Percentiles rank a stretch among this genome's conserved stretches.
phyloP scores from a whole-genome alignment of 202 grass and related monocot species.

The Dendrocalamus latiflorus region DNA sequence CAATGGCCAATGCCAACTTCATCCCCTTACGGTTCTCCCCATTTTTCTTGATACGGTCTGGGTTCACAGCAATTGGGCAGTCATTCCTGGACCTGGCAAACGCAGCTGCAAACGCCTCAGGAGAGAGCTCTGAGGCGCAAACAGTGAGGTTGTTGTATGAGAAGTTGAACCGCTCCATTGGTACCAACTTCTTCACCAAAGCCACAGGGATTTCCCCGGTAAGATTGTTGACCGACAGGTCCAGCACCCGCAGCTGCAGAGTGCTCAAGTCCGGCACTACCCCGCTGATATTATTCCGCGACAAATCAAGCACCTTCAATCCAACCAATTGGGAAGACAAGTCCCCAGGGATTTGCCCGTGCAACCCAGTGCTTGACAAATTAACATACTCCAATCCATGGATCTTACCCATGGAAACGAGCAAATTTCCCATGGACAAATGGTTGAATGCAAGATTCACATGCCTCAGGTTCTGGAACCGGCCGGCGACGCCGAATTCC shows the following conservation, averaged over 20 bases:
- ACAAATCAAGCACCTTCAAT: constrained; percentile 83
- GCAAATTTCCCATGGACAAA: constrained; percentile 42
- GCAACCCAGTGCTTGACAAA: constrained; percentile 72
- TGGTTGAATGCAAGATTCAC: constrained; percentile 84
- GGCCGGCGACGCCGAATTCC: constrained; percentile 32
- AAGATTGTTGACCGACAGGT: constrained; percentile 91
- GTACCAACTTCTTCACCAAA: constrained; percentile 56
- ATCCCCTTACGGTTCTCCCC: constrained; percentile 35
- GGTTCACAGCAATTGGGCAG: constrained; percentile 89
- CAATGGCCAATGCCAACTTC: constrained; percentile 49
- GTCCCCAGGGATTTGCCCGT: constrained; percentile 47
- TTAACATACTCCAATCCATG: constrained; percentile 77
- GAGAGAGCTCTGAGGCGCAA: too few relatives aligned
- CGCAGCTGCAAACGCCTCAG: constrained; percentile 48
- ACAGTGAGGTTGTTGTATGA: too few relatives aligned
- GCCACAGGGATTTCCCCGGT: constrained; percentile 74
- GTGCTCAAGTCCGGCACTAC: constrained; percentile 63
- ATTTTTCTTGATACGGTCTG: constrained; percentile 35
- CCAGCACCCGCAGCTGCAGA: constrained; percentile 43
- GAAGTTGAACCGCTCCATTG: constrained; percentile 78
- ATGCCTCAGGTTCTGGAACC: constrained; percentile 50
- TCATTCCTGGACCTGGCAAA: constrained; percentile 75
- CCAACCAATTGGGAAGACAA: constrained; percentile 46
- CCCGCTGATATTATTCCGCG: constrained; percentile 63
- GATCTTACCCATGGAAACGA: constrained; percentile 37